phyloP scores from a whole-genome alignment of 805 yeast species.

The Maudiozyma pseudohumilis region DNA sequence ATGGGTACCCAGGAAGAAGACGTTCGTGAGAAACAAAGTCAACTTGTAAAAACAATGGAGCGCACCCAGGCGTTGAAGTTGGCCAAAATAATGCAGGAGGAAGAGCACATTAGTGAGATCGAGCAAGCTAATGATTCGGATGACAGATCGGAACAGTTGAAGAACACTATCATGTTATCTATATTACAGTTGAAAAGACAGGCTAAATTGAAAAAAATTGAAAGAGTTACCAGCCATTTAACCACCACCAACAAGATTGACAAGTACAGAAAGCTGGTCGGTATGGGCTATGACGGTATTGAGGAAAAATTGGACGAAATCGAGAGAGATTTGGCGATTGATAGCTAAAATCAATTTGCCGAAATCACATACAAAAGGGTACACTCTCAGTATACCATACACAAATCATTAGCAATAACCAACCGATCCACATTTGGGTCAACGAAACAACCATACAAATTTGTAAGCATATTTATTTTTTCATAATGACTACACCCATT shows the following conservation, averaged over 20 bases:
- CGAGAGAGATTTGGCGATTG: conserved; percentile 36
- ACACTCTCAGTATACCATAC: too few species aligned
- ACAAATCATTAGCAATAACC: too few species aligned
- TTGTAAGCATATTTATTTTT: background rate
- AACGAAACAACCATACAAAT: background rate
- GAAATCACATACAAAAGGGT: background rate
- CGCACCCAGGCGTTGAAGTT: conserved; percentile 53
- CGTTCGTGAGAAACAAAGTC: background rate
- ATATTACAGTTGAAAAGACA: conserved; percentile 44
- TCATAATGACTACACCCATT: background rate
- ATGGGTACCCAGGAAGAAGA: background rate
- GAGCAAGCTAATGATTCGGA: conserved; percentile 5
- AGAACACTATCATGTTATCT: conserved; percentile 35
- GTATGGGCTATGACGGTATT: conserved; percentile 66
- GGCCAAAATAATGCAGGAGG: conserved; percentile 48
- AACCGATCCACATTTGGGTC: background rate
- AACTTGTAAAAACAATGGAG: conserved; percentile 34
- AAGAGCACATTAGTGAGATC: conserved; percentile 30
- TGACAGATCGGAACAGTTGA: conserved; percentile 8
- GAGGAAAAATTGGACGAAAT: conserved; percentile 78
- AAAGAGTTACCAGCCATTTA: conserved; percentile 37
- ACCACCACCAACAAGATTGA: conserved; percentile 48
- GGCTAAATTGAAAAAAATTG: conserved; percentile 36
- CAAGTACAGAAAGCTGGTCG: conserved; percentile 74
- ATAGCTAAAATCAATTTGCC: background rate